Evolutionary conservation across 2,329 filamentous ascomycete species (phyloP).

Genomic region (Volutella citrinella): DNA sequence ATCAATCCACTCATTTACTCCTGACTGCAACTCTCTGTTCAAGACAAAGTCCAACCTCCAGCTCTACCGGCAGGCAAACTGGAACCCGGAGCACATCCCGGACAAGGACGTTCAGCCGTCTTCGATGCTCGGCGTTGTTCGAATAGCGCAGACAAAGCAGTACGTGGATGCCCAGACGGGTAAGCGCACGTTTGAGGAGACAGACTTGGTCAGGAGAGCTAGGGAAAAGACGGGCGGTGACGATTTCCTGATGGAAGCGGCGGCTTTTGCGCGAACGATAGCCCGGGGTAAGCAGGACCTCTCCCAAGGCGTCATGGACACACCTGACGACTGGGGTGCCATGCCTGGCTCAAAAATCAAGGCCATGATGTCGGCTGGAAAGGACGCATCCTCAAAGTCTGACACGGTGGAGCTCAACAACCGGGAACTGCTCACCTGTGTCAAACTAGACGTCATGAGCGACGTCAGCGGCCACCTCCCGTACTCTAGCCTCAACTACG

Average conservation of each 20-base stretch:
- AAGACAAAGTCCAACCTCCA: constrained; percentile 31
- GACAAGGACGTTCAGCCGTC: constrained; percentile 30
- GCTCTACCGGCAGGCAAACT: constrained; percentile 29
- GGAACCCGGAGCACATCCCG: constrained; percentile 34
- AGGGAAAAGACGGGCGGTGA: constrained; percentile 16
- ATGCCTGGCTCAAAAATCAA: no score
- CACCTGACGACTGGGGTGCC: no score
- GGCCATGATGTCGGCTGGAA: no score
- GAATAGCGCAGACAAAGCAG: constrained; percentile 27
- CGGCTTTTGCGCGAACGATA: no score
- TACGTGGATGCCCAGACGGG: constrained; percentile 26
- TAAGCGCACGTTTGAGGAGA: constrained; percentile 24
- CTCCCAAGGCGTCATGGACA: no score
- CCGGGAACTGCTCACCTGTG: background rate
- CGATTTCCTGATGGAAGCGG: no score
- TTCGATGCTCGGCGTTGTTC: constrained; percentile 21
- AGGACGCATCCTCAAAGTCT: no score
- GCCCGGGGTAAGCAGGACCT: no score
- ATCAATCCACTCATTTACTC: no score
- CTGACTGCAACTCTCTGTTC: constrained; percentile 29
- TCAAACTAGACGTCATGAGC: constrained; percentile 4
- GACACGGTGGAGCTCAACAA: constrained; percentile 13
- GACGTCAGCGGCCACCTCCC: constrained; percentile 15
- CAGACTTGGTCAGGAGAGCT: constrained; percentile 24
- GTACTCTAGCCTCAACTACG: constrained; percentile 33